Evolutionary conservation across 805 yeast species (phyloP).

Genomic region (Candida ovalis): DNA sequence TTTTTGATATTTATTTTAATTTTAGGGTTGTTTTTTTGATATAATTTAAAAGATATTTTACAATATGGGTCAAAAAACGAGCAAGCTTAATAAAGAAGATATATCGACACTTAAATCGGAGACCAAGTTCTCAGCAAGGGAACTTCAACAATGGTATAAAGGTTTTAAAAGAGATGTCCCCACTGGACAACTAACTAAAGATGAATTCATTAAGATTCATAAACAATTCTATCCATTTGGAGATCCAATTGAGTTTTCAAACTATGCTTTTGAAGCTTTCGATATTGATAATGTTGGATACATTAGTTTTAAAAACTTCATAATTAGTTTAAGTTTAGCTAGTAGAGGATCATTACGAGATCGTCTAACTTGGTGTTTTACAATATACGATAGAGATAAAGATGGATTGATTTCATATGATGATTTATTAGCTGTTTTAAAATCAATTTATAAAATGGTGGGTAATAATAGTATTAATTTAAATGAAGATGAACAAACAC

Average conservation of each 20-base stretch:
- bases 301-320: constrained; percentile 90
- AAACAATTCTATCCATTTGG: constrained; percentile 98
- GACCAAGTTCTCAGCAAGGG: constrained; percentile 89
- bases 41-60: background rate
- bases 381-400: constrained; percentile 76
- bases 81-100: constrained; percentile 89
- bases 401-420: constrained; percentile 72
- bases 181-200: constrained; percentile 77
- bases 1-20: background rate
- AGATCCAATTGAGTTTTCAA: constrained; percentile 89
- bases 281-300: constrained; percentile 77
- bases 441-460: constrained; percentile 89
- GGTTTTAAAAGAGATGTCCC: constrained; percentile 96
- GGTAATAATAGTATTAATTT: constrained; percentile 83
- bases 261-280: constrained; percentile 81
- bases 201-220: constrained; percentile 87
- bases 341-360: constrained; percentile 83
- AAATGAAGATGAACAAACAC: constrained; percentile 87
- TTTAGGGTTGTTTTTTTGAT: background rate
- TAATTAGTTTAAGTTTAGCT: constrained; percentile 80
- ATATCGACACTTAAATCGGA: constrained; percentile 74
- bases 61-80: constrained; percentile 89
- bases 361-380: constrained; percentile 86
- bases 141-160: constrained; percentile 97
- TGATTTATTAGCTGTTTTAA: constrained; percentile 76